Conservation (phyloP, 495 filamentous ascomycete species). For the Talaromyces thailandensis region DNA sequence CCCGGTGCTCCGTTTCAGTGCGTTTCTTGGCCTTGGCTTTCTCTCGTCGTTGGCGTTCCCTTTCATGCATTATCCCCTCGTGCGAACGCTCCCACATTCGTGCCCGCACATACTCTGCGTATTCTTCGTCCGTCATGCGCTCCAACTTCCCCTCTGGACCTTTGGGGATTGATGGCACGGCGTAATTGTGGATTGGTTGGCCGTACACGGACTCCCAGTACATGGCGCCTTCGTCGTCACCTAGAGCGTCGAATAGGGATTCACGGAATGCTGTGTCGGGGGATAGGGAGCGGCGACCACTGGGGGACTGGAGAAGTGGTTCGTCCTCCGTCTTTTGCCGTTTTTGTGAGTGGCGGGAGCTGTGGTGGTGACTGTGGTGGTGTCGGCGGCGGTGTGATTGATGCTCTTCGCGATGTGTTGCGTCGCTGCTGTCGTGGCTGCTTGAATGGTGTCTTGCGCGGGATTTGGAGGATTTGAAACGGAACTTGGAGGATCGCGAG, state of each 20-base stretch:
- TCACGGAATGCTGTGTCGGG: conserved; percentile 75
- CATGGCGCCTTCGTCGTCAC: conserved; percentile 90
- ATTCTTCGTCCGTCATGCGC: conserved; percentile 85
- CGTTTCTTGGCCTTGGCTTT: conserved; percentile 32
- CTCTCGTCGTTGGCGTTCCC: conserved; percentile 53
- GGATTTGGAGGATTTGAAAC: conserved; percentile 44
- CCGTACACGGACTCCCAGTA: conserved; percentile 96
- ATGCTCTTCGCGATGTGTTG: conserved; percentile 6
- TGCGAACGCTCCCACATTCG: conserved; percentile 92
- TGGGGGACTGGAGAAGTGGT: conserved; percentile 1
- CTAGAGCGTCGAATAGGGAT: conserved; percentile 97
- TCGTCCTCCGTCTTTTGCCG: conserved; percentile 2
- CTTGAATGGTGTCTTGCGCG: neutral
- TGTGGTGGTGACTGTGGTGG: conserved; percentile 22
- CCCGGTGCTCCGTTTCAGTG: conserved; percentile 30
- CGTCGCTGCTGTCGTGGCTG: conserved; percentile 8
- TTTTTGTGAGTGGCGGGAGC: conserved; percentile 19
- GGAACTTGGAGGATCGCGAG: conserved; percentile 39
- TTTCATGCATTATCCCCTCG: conserved; percentile 52
- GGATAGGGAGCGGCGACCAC: conserved; percentile 22
- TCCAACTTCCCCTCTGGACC: conserved; percentile 57
- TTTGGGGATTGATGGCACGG: conserved; percentile 25
- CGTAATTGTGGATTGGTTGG: conserved; percentile 72
- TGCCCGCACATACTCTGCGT: conserved; percentile 69
- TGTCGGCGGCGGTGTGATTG: conserved; percentile 6